These are phyloP conservation scores for Septoria linicola DNA, from an alignment of 2,329 filamentous ascomycete genomes.

Conservation along the genomic window DNA sequence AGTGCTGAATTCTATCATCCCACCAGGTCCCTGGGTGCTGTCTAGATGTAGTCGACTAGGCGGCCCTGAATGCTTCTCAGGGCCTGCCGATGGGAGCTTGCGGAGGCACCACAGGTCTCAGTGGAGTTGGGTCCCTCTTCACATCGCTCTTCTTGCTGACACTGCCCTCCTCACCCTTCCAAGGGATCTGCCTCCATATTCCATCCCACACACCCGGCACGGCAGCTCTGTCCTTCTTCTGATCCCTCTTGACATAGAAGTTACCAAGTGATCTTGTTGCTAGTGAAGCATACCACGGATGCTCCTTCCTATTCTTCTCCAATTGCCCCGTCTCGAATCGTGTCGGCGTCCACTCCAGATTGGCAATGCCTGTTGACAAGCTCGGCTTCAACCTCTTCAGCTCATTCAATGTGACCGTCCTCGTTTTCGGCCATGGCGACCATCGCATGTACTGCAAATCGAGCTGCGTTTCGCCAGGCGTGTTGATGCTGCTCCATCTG, in stretches of 20 bases:
- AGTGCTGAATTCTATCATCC: too few species aligned
- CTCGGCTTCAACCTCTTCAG: constrained; percentile 29
- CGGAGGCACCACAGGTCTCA: constrained; percentile 4
- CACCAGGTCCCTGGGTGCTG: too few species aligned
- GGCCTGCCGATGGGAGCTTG: constrained; percentile 1
- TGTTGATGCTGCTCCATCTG: constrained; percentile 49
- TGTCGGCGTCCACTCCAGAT: constrained; percentile 20
- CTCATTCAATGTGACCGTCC: constrained; percentile 27
- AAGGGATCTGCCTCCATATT: constrained; percentile 35
- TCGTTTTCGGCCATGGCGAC: constrained; percentile 40
- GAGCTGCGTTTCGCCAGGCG: constrained; percentile 45
- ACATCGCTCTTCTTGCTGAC: not conserved
- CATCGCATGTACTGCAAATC: constrained; percentile 45
- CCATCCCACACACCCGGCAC: constrained; percentile 34
- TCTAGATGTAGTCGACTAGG: too few species aligned
- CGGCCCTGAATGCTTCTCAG: not conserved
- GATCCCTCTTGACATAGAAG: constrained; percentile 30
- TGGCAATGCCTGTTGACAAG: constrained; percentile 26
- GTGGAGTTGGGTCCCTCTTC: not conserved
- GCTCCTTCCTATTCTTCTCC: too few species aligned
- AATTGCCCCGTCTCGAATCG: too few species aligned
- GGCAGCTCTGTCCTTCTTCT: constrained; percentile 23
- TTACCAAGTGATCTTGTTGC: not conserved
- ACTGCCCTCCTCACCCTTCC: not conserved
- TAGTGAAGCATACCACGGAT: too few species aligned